Evolutionary conservation across 23 red algal genomes (phyloP).

Genomic region (Gracilaria domingensis): DNA sequence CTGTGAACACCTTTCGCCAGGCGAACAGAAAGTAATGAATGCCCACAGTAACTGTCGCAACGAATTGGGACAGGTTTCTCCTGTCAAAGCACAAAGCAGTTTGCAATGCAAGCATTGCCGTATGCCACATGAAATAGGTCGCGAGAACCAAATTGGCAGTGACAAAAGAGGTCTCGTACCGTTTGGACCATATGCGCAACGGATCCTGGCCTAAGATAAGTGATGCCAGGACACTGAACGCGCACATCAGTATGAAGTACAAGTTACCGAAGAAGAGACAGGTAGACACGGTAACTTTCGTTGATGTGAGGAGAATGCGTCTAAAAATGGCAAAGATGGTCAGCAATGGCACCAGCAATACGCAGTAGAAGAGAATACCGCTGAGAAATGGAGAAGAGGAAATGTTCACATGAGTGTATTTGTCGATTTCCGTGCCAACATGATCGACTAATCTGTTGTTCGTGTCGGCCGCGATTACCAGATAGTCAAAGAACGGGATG

Average conservation of each 20-base stretch:
- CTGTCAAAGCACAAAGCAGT: constrained; percentile 27
- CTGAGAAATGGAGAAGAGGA: constrained; percentile 73
- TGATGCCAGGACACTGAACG: constrained; percentile 16
- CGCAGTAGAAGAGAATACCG: constrained; percentile 76
- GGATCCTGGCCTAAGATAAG: constrained; percentile 56
- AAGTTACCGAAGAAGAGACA: constrained; percentile 52
- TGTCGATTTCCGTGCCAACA: constrained; percentile 81
- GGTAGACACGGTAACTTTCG: constrained; percentile 63
- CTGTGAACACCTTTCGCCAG: constrained; percentile 72
- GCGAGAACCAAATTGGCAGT: constrained; percentile 61
- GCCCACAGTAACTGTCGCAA: constrained; percentile 58
- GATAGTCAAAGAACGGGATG: constrained; percentile 76
- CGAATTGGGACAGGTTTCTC: constrained; percentile 59
- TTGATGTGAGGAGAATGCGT: constrained; percentile 49
- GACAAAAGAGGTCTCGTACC: constrained; percentile 48
- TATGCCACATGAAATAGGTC: constrained; percentile 59
- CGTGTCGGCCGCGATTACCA: constrained; percentile 76
- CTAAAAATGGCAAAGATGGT: constrained; percentile 52
- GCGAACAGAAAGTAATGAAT: constrained; percentile 81
- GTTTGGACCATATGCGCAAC: constrained; percentile 33
- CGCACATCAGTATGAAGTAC: constrained; percentile 75
- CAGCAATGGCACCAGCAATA: constrained; percentile 74
- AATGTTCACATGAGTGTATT: constrained; percentile 73
- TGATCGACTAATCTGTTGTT: constrained; percentile 80
- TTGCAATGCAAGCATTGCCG: constrained; percentile 71